phyloP scores from a whole-genome alignment of 2,329 filamentous ascomycete genomes.

The Aspergillus aculeatus region DNA sequence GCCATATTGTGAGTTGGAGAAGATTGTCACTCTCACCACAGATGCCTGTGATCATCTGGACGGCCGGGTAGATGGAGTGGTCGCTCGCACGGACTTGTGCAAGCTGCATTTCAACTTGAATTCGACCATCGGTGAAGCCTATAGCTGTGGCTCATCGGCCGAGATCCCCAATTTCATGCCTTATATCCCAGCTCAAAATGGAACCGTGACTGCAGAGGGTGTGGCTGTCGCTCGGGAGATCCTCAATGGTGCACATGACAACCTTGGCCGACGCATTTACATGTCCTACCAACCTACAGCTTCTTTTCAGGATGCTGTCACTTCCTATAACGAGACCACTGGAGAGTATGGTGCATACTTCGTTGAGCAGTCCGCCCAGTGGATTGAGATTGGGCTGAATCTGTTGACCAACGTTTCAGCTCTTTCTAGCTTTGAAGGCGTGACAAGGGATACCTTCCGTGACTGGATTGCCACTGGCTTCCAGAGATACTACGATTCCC shows the following conservation, averaged over 20 bases:
- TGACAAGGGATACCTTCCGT: slow-evolving; percentile 57
- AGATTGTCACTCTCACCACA: slow-evolving; percentile 54
- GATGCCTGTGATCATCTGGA: slow-evolving; percentile 56
- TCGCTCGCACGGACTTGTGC: slow-evolving; percentile 51
- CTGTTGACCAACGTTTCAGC: too few species aligned
- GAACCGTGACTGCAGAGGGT: slow-evolving; percentile 32
- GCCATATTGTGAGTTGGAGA: slow-evolving; percentile 34
- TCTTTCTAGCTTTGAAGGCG: slow-evolving; percentile 44
- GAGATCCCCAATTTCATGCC: slow-evolving; percentile 18
- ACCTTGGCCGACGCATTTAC: too few species aligned
- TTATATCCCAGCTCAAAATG: slow-evolving; percentile 32
- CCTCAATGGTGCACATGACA: too few species aligned
- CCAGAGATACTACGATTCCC: slow-evolving; percentile 49
- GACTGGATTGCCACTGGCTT: slow-evolving; percentile 54
- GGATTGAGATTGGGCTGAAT: too few species aligned
- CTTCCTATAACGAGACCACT: too few species aligned
- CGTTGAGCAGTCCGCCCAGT: too few species aligned
- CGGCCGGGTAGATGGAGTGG: slow-evolving; percentile 54
- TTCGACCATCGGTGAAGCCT: slow-evolving; percentile 47
- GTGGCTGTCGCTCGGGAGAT: too few species aligned
- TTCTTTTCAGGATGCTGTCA: too few species aligned
- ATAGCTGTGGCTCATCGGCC: slow-evolving; percentile 40
- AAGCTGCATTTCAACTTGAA: slow-evolving; percentile 48
- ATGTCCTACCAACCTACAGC: too few species aligned
- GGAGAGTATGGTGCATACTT: too few species aligned